Evolutionary conservation across 148 eudicot genomes (phyloP).

Genomic region (Heliosperma pusillum): DNA sequence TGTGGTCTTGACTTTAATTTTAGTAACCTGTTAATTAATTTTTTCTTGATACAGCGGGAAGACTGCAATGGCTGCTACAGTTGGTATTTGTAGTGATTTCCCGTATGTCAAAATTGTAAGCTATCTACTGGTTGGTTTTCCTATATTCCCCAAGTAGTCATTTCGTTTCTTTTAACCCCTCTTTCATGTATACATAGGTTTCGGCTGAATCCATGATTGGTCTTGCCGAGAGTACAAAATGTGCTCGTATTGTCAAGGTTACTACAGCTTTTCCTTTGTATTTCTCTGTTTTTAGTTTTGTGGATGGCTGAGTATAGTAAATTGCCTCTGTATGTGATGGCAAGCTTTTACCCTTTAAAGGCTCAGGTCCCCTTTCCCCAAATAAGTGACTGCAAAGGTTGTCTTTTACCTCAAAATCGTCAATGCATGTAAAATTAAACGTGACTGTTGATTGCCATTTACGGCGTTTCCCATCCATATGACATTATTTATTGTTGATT

Average conservation of each 20-base stretch:
- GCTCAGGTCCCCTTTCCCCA: neutral
- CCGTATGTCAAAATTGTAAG: constrained; percentile 97
- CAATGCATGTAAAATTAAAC: neutral
- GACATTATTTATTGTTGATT: neutral
- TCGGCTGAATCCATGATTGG: constrained; percentile 98
- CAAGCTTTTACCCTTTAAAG: neutral
- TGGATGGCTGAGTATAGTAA: neutral
- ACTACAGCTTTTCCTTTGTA: constrained; percentile 5
- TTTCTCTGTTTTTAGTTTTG: neutral
- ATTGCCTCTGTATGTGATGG: neutral
- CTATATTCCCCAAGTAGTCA: neutral
- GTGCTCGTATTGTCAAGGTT: constrained; percentile 94
- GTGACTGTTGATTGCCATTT: neutral
- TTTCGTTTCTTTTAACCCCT: neutral
- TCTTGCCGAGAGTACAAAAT: constrained; percentile 80
- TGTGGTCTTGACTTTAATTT: neutral
- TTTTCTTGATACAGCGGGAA: constrained; percentile 61
- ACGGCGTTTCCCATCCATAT: neutral
- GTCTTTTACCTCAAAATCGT: neutral
- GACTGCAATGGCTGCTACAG: constrained; percentile 93
- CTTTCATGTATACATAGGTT: constrained; percentile 36
- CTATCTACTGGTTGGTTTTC: constrained; percentile 11
- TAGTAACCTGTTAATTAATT: neutral
- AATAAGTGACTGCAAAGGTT: neutral
- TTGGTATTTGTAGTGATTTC: constrained; percentile 94